phyloP scores from a whole-genome alignment of 495 filamentous ascomycete species.

The Achaetomiella virescens region DNA sequence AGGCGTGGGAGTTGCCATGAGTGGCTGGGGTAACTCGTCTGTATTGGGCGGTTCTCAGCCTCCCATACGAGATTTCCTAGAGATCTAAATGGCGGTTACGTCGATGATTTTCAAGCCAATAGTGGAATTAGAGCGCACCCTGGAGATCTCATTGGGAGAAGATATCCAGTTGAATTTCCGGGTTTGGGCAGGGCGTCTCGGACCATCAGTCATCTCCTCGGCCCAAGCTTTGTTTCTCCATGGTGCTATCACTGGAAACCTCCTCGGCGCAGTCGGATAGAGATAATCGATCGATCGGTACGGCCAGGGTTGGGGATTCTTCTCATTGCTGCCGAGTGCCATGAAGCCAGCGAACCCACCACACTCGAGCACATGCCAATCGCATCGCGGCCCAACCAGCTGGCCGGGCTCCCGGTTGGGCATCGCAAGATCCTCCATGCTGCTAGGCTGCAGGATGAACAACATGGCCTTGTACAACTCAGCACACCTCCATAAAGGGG shows the following conservation, averaged over 20 bases:
- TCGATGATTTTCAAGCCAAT: conserved; percentile 24
- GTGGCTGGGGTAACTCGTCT: conserved; percentile 11
- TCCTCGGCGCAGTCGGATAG: neutral
- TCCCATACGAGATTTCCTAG: neutral
- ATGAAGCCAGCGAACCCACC: conserved; percentile 3
- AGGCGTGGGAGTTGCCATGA: conserved; percentile 7
- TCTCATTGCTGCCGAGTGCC: neutral
- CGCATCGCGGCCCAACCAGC: conserved; percentile 34
- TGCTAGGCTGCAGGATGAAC: conserved; percentile 37
- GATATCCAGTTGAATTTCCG: neutral
- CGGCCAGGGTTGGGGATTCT: neutral
- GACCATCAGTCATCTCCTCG: neutral
- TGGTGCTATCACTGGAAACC: neutral
- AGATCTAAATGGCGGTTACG: conserved; percentile 16
- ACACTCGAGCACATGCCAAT: conserved; percentile 21
- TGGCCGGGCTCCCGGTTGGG: conserved; percentile 35
- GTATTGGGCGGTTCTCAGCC: conserved; percentile 2
- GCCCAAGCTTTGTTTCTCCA: neutral
- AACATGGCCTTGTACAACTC: conserved; percentile 44
- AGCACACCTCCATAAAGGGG: conserved; percentile 24
- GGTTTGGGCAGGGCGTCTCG: neutral
- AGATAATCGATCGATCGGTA: neutral
- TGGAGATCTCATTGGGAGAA: conserved; percentile 22
- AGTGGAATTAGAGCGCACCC: neutral
- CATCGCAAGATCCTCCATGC: conserved; percentile 36